Percentiles rank a stretch among this genome's conserved stretches.
phyloP scores from a whole-genome alignment of 78 protist species.

The Dictyostelium purpureum region DNA sequence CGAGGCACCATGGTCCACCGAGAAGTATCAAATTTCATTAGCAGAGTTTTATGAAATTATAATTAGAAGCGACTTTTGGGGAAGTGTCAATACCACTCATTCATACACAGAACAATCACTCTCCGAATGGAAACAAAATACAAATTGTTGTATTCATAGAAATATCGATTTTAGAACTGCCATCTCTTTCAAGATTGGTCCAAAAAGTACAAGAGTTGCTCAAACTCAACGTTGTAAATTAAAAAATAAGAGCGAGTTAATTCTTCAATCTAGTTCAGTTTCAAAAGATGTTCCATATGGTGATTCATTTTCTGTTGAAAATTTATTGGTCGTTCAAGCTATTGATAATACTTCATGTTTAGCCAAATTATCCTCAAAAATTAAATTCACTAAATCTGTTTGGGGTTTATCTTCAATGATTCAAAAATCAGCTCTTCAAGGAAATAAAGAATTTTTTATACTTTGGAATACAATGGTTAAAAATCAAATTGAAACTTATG shows the following conservation, averaged over 20 bases:
- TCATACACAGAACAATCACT: constrained; percentile 56
- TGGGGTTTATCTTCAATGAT: constrained; percentile 80
- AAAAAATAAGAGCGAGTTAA: constrained; percentile 23
- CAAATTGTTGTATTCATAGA: constrained; percentile 54
- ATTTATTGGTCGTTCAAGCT: constrained; percentile 40
- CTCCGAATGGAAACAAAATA: constrained; percentile 47
- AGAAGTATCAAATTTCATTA: constrained; percentile 37
- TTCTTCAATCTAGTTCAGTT: background rate
- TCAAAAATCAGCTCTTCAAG: constrained; percentile 58
- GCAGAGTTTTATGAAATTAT: constrained; percentile 54
- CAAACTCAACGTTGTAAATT: constrained; percentile 68
- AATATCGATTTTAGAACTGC: constrained; percentile 76
- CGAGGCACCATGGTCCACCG: constrained; percentile 62
- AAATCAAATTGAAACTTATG: constrained; percentile 64
- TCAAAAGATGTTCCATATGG: constrained; percentile 80
- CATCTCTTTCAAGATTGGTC: constrained; percentile 62
- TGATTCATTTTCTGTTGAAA: constrained; percentile 73
- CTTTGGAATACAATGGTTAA: constrained; percentile 68
- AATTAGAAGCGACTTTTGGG: constrained; percentile 57
- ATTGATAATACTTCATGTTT: constrained; percentile 31
- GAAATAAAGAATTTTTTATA: constrained; percentile 54
- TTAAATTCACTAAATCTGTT: constrained; percentile 74
- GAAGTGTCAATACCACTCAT: constrained; percentile 47
- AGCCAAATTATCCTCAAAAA: constrained; percentile 45
- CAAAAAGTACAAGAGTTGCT: constrained; percentile 68